These are phyloP conservation scores for Mortierella sp. DNA, from an alignment of 371 early-diverging fungal genomes.

Conservation along the genomic window DNA sequence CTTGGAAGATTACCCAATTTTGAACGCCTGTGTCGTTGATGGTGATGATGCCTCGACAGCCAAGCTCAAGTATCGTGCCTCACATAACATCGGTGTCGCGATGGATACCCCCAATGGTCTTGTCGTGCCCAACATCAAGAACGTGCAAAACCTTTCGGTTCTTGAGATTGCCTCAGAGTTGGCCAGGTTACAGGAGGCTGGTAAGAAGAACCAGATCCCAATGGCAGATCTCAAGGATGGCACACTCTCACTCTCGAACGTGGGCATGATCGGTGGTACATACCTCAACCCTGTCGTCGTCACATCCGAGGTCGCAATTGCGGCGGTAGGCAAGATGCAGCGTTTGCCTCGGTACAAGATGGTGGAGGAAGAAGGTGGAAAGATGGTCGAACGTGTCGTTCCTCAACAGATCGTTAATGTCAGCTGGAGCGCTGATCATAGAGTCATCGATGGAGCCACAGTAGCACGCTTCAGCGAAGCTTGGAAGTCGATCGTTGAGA, in stretches of 20 bases:
- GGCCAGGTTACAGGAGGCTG: slow-evolving; percentile 79
- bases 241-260: slow-evolving; percentile 94
- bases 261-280: slow-evolving; percentile 95
- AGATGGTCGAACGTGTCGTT: slow-evolving; percentile 69
- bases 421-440: slow-evolving; percentile 96
- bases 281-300: slow-evolving; percentile 93
- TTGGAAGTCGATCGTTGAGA: slow-evolving; percentile 91
- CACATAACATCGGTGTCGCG: slow-evolving; percentile 95
- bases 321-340: slow-evolving; percentile 89
- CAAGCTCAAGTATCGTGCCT: slow-evolving; percentile 74
- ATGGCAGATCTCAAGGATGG: slow-evolving; percentile 84
- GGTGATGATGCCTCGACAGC: slow-evolving; percentile 61
- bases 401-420: slow-evolving; percentile 80
- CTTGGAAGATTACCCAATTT: slow-evolving; percentile 84
- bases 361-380: slow-evolving; percentile 62
- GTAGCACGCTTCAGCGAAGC: slow-evolving; percentile 89
- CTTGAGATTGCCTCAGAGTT: slow-evolving; percentile 92
- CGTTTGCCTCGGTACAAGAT: slow-evolving; percentile 86
- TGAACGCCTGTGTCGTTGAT: slow-evolving; percentile 82
- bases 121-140: slow-evolving; percentile 94
- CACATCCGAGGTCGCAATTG: slow-evolving; percentile 89
- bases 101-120: slow-evolving; percentile 97
- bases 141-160: slow-evolving; percentile 89
- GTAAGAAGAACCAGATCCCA: slow-evolving; percentile 71
- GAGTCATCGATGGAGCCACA: slow-evolving; percentile 98